These are phyloP conservation scores for Taphrina wiesneri DNA, from an alignment of 1,139 yeast species.

Conservation along the genomic window DNA sequence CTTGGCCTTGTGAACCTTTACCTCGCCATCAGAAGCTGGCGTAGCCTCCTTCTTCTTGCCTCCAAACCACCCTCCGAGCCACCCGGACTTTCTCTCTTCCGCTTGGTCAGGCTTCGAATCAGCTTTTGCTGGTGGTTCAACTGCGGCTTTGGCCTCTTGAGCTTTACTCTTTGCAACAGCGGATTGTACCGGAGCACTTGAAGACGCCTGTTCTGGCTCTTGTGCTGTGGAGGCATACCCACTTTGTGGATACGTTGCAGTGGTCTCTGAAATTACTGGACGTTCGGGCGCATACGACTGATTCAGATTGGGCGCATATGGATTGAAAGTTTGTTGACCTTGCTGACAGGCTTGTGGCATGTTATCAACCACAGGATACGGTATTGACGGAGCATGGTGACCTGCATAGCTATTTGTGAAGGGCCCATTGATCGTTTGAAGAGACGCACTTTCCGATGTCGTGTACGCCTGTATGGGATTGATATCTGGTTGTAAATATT, in stretches of 20 bases:
- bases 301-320: neutral
- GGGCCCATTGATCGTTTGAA: neutral
- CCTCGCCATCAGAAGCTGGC: slow-evolving; percentile 44
- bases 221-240: neutral
- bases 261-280: neutral
- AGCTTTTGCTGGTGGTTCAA: slow-evolving; percentile 5
- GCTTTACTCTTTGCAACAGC: neutral
- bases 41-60: slow-evolving; percentile 45
- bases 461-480: neutral
- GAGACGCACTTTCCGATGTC: neutral
- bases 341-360: neutral
- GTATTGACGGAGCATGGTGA: neutral
- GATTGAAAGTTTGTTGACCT: neutral
- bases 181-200: neutral
- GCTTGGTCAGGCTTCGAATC: slow-evolving; percentile 37
- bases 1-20: slow-evolving; percentile 78
- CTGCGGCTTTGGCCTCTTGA: neutral
- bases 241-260: neutral
- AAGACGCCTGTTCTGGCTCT: neutral
- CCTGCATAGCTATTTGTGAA: neutral
- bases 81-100: slow-evolving; percentile 38
- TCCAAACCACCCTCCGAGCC: slow-evolving; percentile 53
- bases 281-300: neutral
- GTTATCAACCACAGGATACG: neutral
- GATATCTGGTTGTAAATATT: neutral